These are phyloP conservation scores for Sparassis latifolia DNA, from an alignment of 1,284 basidiomycete species.

Conservation along the genomic window DNA sequence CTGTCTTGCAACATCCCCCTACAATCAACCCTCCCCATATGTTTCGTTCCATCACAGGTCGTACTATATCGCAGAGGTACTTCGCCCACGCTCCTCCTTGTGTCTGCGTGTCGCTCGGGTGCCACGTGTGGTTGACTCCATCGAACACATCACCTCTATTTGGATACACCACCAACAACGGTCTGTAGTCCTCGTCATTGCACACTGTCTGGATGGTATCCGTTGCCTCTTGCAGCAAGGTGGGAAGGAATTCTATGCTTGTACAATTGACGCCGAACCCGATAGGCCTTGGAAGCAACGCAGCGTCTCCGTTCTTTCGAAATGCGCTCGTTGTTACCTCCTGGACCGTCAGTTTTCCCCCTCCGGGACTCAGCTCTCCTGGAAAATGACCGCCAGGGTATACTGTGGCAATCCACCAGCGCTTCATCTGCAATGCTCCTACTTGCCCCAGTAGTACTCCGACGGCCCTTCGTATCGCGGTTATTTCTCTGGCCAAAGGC, in stretches of 20 bases:
- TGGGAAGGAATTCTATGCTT: constrained; percentile 29
- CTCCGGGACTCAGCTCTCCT: constrained; percentile 28
- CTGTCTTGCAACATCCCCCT: constrained; percentile 79
- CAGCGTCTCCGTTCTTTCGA: background rate
- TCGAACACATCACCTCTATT: constrained; percentile 64
- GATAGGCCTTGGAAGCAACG: constrained; percentile 28
- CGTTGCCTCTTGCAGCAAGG: constrained; percentile 30
- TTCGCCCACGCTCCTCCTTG: constrained; percentile 37
- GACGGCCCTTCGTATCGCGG: constrained; percentile 62
- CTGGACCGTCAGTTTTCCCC: constrained; percentile 21
- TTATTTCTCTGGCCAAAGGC: constrained; percentile 60
- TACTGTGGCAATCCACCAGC: constrained; percentile 76
- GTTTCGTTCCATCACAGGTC: constrained; percentile 11
- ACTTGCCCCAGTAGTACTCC: constrained; percentile 25
- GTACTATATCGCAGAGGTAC: constrained; percentile 28
- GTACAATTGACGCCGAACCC: constrained; percentile 76
- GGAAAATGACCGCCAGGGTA: constrained; percentile 52
- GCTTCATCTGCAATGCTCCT: constrained; percentile 34
- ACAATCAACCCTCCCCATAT: constrained; percentile 53
- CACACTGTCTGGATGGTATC: constrained; percentile 13
- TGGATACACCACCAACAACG: constrained; percentile 67
- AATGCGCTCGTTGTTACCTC: constrained; percentile 33
- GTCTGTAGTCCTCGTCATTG: constrained; percentile 15
- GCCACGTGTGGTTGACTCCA: constrained; percentile 39
- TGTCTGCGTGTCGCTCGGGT: constrained; percentile 8